Evolutionary conservation across 2,329 filamentous ascomycete species (phyloP).

Genomic region (Colletotrichum phormii): DNA sequence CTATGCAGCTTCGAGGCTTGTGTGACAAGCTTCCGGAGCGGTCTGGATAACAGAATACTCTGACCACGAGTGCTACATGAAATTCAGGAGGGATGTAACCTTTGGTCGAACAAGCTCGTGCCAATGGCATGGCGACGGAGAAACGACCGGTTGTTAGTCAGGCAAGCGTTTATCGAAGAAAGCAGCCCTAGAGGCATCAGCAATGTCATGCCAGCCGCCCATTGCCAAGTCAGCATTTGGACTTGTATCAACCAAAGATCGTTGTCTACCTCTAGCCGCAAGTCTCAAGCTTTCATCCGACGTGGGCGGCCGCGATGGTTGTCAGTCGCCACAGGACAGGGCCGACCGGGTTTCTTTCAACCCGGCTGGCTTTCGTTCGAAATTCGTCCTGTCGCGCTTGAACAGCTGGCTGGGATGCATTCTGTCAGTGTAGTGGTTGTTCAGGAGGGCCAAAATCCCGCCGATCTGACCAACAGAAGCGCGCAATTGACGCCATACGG

Average conservation of each 20-base stretch:
- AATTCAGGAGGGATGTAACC: conserved; percentile 4
- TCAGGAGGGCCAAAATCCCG: conserved; percentile 16
- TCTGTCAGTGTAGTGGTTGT: neutral
- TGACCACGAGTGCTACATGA: neutral
- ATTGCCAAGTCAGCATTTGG: neutral
- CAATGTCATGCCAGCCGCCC: neutral
- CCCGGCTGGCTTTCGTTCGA: conserved; percentile 7
- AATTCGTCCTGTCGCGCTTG: neutral
- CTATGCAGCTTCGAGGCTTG: conserved; percentile 1
- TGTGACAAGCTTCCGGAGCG: neutral
- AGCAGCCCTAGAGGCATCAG: neutral
- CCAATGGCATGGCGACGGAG: conserved; percentile 13
- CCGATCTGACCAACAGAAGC: conserved; percentile 21
- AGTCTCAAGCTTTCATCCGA: neutral
- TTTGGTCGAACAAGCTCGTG: conserved; percentile 7
- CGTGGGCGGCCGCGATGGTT: conserved; percentile 4
- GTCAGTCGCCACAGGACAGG: conserved; percentile 12
- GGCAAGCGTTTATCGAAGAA: neutral
- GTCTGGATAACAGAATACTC: neutral
- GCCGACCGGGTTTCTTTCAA: neutral
- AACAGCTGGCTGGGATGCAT: neutral
- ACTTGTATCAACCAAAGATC: neutral
- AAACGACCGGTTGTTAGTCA: neutral
- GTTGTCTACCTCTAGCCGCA: neutral
- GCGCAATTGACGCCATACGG: conserved; percentile 21